A percentile compares a stretch with the other conserved stretches of the same genome.
Conservation (phyloP, 2,329 filamentous ascomycete genomes). For the Setomelanomma holmii region DNA sequence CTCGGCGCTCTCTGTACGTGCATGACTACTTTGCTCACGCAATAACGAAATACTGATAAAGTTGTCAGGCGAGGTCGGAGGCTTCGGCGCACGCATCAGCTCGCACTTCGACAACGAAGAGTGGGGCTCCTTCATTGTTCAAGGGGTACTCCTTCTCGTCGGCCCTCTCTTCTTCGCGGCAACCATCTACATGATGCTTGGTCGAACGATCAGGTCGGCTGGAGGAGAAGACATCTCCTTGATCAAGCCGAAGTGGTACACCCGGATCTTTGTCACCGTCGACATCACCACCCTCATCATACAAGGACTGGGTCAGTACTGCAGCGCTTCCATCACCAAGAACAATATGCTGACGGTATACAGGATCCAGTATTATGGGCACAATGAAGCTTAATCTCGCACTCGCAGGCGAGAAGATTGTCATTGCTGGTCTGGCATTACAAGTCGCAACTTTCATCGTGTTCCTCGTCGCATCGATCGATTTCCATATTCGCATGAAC, state of each 20-base stretch:
- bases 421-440: conserved; percentile 42
- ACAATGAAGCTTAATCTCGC: conserved; percentile 41
- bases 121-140: conserved; percentile 51
- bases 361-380: conserved; percentile 43
- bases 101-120: conserved; percentile 46
- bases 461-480: conserved; percentile 37
- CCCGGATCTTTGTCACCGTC: conserved; percentile 35
- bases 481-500: conserved; percentile 41
- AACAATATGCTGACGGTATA: conserved; percentile 1
- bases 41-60: background rate
- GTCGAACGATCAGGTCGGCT: conserved; percentile 46
- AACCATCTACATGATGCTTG: conserved; percentile 56
- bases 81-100: conserved; percentile 50
- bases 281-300: conserved; percentile 39
- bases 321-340: no score
- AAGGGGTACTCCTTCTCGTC: conserved; percentile 53
- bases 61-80: conserved; percentile 49
- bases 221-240: conserved; percentile 34
- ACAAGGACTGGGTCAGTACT: conserved; percentile 36
- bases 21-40: background rate
- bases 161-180: conserved; percentile 57
- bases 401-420: conserved; percentile 41
- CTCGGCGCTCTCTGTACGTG: conserved; percentile 36
- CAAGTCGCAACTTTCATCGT: conserved; percentile 44
- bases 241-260: conserved; percentile 38